These are phyloP conservation scores for Lepiota brunneoincarnata DNA, from an alignment of 768 basidiomycete species.

Conservation along the genomic window DNA sequence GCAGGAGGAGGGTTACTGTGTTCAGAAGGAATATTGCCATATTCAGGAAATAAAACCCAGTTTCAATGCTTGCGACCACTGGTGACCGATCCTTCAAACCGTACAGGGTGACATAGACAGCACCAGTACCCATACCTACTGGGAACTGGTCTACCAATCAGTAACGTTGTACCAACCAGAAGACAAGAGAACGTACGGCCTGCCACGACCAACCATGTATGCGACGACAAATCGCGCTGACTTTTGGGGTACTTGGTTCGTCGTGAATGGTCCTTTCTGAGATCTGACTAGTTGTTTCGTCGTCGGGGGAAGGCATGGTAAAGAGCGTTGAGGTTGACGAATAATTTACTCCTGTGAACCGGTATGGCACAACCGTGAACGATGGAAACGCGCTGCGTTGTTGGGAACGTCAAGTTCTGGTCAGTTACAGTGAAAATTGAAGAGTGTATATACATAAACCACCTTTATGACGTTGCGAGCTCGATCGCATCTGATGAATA, in stretches of 20 bases:
- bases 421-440: neutral
- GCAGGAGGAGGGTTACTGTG: conserved; percentile 36
- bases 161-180: neutral
- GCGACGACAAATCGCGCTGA: conserved; percentile 16
- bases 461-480: neutral
- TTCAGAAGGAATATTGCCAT: conserved; percentile 42
- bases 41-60: conserved; percentile 45
- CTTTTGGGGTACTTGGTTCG: neutral
- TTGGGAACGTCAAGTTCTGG: conserved; percentile 12
- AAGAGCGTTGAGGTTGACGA: conserved; percentile 2
- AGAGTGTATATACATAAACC: neutral
- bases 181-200: conserved; percentile 31
- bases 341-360: neutral
- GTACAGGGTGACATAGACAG: conserved; percentile 46
- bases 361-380: conserved; percentile 1
- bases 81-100: conserved; percentile 33
- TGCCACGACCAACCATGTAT: conserved; percentile 53
- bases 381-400: conserved; percentile 10
- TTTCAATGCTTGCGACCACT: conserved; percentile 34
- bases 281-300: neutral
- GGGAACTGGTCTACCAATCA: conserved; percentile 33
- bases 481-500: neutral
- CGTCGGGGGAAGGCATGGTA: neutral
- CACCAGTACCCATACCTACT: conserved; percentile 48
- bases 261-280: conserved; percentile 6